Evolutionary conservation across 805 yeast species (phyloP).

Genomic region (Suhomyces xylopsoci): DNA sequence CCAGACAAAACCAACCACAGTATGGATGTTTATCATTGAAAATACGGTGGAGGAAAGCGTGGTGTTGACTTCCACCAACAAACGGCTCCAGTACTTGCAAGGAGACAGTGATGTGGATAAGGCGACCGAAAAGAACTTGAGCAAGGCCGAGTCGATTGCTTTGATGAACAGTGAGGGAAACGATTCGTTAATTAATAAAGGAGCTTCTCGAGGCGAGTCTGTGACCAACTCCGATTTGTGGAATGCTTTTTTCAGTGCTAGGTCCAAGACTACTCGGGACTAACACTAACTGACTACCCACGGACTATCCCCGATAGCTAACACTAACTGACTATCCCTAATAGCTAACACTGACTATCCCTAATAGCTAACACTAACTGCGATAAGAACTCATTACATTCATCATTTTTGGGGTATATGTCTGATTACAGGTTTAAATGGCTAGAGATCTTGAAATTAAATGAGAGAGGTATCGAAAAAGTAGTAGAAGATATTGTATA

Average conservation of each 20-base stretch:
- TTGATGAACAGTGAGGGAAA: conserved; percentile 49
- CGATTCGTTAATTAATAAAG: conserved; percentile 44
- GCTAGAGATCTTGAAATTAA: no score
- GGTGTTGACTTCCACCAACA: conserved; percentile 61
- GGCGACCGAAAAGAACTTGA: conserved; percentile 30
- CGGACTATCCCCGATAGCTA: no score
- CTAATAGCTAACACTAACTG: no score
- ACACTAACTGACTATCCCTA: no score
- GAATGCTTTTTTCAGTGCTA: conserved; percentile 56
- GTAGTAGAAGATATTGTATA: no score
- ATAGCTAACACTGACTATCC: no score
- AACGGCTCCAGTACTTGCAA: conserved; percentile 46
- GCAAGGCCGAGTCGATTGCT: conserved; percentile 52
- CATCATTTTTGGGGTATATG: no score
- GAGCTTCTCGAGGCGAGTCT: conserved; percentile 51
- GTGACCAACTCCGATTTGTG: conserved; percentile 59
- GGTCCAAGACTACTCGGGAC: no score
- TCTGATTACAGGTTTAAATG: no score
- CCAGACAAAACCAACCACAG: conserved; percentile 73
- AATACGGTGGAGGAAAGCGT: conserved; percentile 89
- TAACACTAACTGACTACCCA: no score
- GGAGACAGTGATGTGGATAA: conserved; percentile 13
- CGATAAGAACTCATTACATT: no score
- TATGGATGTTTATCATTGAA: conserved; percentile 86
- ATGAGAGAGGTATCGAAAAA: no score